A percentile compares a stretch with the other conserved stretches of the same genome.
Conservation (phyloP, 257 asterid genomes). For the Asclepias syriaca region DNA sequence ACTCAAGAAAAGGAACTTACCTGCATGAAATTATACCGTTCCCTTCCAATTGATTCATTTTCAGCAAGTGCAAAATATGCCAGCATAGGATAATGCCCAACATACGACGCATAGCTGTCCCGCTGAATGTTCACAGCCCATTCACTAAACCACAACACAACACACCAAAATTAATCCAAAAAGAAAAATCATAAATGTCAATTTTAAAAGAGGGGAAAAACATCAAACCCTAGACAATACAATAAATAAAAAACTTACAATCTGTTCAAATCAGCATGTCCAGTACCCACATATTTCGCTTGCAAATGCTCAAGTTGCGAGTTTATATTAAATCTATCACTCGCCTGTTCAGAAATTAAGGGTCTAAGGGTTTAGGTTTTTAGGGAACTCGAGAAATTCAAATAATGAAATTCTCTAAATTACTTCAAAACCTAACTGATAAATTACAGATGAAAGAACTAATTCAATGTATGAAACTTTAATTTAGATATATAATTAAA, state of each 20-base stretch:
- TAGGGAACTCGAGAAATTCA: neutral
- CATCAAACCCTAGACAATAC: neutral
- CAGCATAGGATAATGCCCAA: slow-evolving; percentile 86
- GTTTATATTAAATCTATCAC: slow-evolving; percentile 94
- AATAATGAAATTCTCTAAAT: neutral
- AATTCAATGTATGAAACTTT: neutral
- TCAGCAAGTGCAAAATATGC: slow-evolving; percentile 92
- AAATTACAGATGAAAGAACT: neutral
- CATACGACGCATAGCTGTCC: slow-evolving; percentile 84
- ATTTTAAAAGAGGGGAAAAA: neutral
- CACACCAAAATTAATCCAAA: neutral
- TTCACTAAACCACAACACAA: slow-evolving; percentile 43
- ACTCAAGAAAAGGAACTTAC: slow-evolving; percentile 22
- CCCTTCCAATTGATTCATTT: slow-evolving; percentile 95
- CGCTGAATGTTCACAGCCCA: slow-evolving; percentile 98
- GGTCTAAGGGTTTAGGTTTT: neutral
- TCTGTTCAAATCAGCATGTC: slow-evolving; percentile 92
- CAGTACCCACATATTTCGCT: slow-evolving; percentile 99
- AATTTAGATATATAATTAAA: neutral
- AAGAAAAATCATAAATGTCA: neutral
- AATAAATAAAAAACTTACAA: slow-evolving; percentile 39
- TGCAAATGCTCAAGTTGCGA: slow-evolving; percentile 95
- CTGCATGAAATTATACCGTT: slow-evolving; percentile 99
- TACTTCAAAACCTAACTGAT: neutral
- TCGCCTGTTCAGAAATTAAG: slow-evolving; percentile 53